Evolutionary conservation across 768 basidiomycete species (phyloP).

Genomic region (Psilocybe tampanensis): DNA sequence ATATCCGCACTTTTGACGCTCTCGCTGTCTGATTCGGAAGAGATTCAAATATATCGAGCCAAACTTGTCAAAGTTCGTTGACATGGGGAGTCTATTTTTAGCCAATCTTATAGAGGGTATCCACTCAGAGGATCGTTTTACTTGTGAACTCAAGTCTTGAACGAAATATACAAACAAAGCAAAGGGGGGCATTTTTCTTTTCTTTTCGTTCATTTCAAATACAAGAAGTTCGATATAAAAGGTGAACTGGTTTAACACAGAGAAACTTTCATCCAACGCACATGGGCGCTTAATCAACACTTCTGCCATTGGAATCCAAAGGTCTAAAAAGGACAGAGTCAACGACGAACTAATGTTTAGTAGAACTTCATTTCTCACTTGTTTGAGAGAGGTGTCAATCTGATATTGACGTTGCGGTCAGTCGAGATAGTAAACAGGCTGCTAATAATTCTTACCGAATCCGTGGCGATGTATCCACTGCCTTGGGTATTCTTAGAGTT

Average conservation of each 20-base stretch:
- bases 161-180: too few species aligned
- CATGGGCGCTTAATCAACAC: constrained; percentile 6
- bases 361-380: constrained; percentile 4
- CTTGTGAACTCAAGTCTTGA: too few species aligned
- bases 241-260: not conserved
- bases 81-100: too few species aligned
- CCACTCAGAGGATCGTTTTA: too few species aligned
- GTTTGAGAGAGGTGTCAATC: constrained; percentile 16
- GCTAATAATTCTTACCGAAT: constrained; percentile 17
- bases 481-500: constrained; percentile 25
- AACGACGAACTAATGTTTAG: constrained; percentile 6
- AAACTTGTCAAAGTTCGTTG: too few species aligned
- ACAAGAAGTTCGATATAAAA: not conserved
- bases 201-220: not conserved
- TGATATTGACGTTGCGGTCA: not conserved
- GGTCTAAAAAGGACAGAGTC: constrained; percentile 6
- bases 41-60: too few species aligned
- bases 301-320: constrained; percentile 25
- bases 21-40: too few species aligned
- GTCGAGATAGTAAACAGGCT: too few species aligned
- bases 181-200: not conserved
- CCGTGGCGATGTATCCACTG: constrained; percentile 25
- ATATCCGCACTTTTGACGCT: not conserved
- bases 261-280: not conserved
- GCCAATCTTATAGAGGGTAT: too few species aligned